Evolutionary conservation across 202 grass and related monocot genomes (phyloP), one percentile per base, ranked within the genome.

Genomic region (Zoysia matrella): DNA sequence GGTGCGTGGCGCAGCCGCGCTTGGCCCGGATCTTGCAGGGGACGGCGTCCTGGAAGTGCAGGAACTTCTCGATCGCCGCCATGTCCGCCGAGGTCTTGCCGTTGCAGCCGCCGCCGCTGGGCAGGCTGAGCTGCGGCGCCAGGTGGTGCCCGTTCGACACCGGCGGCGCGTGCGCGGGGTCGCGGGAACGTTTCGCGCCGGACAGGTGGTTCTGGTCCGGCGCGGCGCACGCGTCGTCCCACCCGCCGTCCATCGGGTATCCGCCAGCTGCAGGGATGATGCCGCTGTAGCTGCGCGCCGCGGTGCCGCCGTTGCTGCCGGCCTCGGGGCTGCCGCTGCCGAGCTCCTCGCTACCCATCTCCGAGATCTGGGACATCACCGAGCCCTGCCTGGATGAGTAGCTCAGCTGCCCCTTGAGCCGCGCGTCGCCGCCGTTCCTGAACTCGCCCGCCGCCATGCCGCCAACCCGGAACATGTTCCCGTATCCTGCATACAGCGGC

Each of bases 11-110:
- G 75, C 91, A 99, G 8, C 96, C 96, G 58, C 96, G 86, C 64
- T 99, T 99, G 54, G 96, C 96, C 71, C 96, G 89, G 85, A 94
- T 94, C 87, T 87, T 95, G 80, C 96, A 99, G 1, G 93, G 96
- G 45, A 94, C 93, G 18, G 96, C 87, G 72, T 99, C 93, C 78
- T 94, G 93, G 75, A 96, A 92, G 77, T 94, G 96, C 9, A 96
- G 82, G 76, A 99, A 92, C 68, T 99, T 99, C 81, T 99, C 97
- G 45, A 96, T 92, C 40, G 87, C 22, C 22, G 22, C 22, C 22
- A 30, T 30, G 22, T 30, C 22, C 22, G 22, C 22, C 22, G 22
- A 30, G 22, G 22, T 14, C 56, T 80, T 77, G 74, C 67, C 16
- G 73, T 22, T 53, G 61, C n/a, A 43, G 36, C 75, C 15, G 52